A percentile compares a stretch with the other conserved stretches of the same genome.
phyloP scores from a whole-genome alignment of 768 basidiomycete species.

The Gloeostereum incarnatum region DNA sequence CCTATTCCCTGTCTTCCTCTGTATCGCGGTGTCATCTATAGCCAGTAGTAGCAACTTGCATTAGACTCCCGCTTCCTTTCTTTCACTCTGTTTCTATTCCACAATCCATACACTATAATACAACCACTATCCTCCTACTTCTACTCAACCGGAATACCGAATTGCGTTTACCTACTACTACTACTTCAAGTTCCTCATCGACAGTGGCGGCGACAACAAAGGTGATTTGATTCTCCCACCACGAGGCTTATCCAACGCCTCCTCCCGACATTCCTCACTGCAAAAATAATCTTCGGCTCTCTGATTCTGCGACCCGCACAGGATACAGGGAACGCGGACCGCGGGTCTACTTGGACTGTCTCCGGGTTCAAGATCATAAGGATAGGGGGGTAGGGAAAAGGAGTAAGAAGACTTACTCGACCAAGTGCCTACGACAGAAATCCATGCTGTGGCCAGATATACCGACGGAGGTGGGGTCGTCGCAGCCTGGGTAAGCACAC shows the following conservation, averaged over 20 bases:
- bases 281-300: constrained; percentile 57
- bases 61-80: background rate
- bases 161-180: too few relatives aligned
- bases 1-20: constrained; percentile 1
- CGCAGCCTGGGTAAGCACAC: constrained; percentile 53
- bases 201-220: background rate
- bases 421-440: too few relatives aligned
- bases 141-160: too few relatives aligned
- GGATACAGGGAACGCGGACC: constrained; percentile 57
- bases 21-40: background rate
- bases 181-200: background rate
- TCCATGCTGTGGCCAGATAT: constrained; percentile 38
- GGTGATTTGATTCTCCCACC: background rate
- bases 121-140: background rate
- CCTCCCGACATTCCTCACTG: constrained; percentile 44
- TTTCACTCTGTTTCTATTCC: constrained; percentile 2
- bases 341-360: too few relatives aligned
- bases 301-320: constrained; percentile 56
- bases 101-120: background rate
- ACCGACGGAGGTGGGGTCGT: constrained; percentile 46
- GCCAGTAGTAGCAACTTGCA: background rate
- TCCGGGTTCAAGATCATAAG: too few relatives aligned
- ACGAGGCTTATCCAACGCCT: constrained; percentile 41
- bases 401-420: too few relatives aligned
- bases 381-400: too few relatives aligned